A percentile compares a stretch with the other conserved stretches of the same genome.
Evolutionary conservation across 768 basidiomycete genomes (phyloP).

Genomic region (Phanerochaete sordida): DNA sequence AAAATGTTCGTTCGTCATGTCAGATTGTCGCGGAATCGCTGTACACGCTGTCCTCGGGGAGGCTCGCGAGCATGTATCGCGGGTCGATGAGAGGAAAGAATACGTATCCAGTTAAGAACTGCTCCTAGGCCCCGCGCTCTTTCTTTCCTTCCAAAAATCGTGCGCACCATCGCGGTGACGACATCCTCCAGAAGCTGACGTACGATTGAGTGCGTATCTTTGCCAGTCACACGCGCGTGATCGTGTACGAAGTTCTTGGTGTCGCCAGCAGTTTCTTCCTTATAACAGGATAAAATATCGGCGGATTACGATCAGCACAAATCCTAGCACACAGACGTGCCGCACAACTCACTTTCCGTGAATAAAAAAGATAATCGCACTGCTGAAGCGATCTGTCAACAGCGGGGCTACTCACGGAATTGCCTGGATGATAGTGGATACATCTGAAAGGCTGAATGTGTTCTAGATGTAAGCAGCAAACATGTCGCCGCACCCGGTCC

Average conservation of each 20-base stretch:
- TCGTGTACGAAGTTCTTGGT: conserved; percentile 3
- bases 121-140: conserved; percentile 7
- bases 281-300: conserved; percentile 11
- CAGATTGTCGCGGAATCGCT: no score
- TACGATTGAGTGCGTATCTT: neutral
- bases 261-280: conserved; percentile 8
- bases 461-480: conserved; percentile 6
- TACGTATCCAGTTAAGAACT: conserved; percentile 5
- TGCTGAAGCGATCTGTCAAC: neutral
- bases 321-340: neutral
- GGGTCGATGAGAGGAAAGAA: no score
- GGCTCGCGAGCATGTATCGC: neutral
- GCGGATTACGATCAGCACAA: neutral
- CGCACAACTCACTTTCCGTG: conserved; percentile 1
- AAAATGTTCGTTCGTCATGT: no score
- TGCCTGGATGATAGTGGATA: conserved; percentile 1
- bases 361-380: neutral
- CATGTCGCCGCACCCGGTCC: conserved; percentile 1
- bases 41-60: no score
- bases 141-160: neutral
- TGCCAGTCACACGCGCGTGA: neutral
- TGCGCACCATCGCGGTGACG: neutral
- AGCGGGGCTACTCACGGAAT: conserved; percentile 3
- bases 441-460: conserved; percentile 2
- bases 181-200: neutral